Base-by-base conservation (phyloP, 306 rosid genomes). In the Cucurbita maxima region DNA sequence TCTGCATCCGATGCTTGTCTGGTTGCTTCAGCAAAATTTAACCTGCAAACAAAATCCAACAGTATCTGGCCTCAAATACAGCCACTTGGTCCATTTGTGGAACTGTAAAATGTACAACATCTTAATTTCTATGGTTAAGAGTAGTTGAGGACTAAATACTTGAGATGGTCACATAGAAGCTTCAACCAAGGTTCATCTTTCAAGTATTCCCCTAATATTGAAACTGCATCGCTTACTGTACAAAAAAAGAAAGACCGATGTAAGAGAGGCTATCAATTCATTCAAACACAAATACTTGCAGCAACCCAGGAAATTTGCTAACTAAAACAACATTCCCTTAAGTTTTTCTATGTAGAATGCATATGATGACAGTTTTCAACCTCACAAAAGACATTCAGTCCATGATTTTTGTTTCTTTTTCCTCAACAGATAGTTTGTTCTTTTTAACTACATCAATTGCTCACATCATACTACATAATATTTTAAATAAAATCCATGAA, bases 131-230 rank as follows among this genome's bases (percentile, higher is more conserved):
- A 63, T 1, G 14, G n/a, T 8, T 38, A 3, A 67, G 15, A 73
- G 79, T 66, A 34, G 40, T 66, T 58, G 44, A 45, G 59, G 75
- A 52, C 74, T 36, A 76, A 38, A 80, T 90, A 94, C 97, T 90
- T 88, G 60, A 90, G 83, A 78, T 76, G 89, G 79, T 72, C 67
- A 77, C 96, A 90, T 83, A 90, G 69, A 58, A 63, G 88, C 84
- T 83, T 81, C 91, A 94, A 77, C 97, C 96, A 94, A 54, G 96
- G 91, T 22, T 90, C 86, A 80, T 90, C 89, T 79, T 85, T 90
- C 79, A 94, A 62, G 77, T 94, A 94, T 73, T 94, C 99, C 75
- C 95, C 88, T 79, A 94, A 73, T 76, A 94, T 85, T 37, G 96
- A 94, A 80, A 89, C 92, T 2, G 96, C 96, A 69, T 86, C 97